These are phyloP conservation scores for Cystobasidium pallidum DNA, from an alignment of 1,284 basidiomycete genomes.

Conservation along the genomic window DNA sequence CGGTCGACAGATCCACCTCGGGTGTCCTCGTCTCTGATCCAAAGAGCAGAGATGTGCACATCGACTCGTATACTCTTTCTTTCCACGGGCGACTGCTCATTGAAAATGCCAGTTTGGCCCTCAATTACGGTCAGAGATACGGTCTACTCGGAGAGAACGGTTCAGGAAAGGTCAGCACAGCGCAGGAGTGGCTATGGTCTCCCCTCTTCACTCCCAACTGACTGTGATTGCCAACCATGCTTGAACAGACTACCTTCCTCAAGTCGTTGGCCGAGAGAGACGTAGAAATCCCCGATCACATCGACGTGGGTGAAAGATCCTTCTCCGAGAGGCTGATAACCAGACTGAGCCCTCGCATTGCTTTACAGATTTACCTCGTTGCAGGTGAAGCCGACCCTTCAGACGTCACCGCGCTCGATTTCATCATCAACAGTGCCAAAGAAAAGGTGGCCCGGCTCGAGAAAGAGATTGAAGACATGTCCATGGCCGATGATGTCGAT, in stretches of 20 bases:
- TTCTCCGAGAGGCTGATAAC: not conserved
- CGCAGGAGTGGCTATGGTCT: too few species aligned
- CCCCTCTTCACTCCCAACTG: too few species aligned
- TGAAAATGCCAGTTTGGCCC: conserved; percentile 83
- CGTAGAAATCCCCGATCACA: conserved; percentile 89
- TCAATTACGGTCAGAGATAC: conserved; percentile 93
- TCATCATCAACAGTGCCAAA: conserved; percentile 88
- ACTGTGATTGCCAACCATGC: not conserved
- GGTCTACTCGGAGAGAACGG: conserved; percentile 97
- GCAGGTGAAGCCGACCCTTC: conserved; percentile 93
- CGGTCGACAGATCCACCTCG: conserved; percentile 84
- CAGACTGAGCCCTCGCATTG: too few species aligned
- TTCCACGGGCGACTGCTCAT: conserved; percentile 95
- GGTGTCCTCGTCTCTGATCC: conserved; percentile 91
- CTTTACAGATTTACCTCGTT: conserved; percentile 81
- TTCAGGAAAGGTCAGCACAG: conserved; percentile 80
- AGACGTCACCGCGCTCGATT: conserved; percentile 94
- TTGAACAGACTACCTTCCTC: conserved; percentile 62
- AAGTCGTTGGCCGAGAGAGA: conserved; percentile 80
- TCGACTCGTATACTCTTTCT: conserved; percentile 91
- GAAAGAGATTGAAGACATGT: conserved; percentile 91
- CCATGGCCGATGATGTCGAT: conserved; percentile 83
- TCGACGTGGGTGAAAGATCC: conserved; percentile 64
- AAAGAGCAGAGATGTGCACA: conserved; percentile 95
- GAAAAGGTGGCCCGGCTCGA: conserved; percentile 96